Evolutionary conservation across 208 protist genomes (phyloP), one percentile per base, ranked within the genome.

Genomic region (Leishmania tropica): DNA sequence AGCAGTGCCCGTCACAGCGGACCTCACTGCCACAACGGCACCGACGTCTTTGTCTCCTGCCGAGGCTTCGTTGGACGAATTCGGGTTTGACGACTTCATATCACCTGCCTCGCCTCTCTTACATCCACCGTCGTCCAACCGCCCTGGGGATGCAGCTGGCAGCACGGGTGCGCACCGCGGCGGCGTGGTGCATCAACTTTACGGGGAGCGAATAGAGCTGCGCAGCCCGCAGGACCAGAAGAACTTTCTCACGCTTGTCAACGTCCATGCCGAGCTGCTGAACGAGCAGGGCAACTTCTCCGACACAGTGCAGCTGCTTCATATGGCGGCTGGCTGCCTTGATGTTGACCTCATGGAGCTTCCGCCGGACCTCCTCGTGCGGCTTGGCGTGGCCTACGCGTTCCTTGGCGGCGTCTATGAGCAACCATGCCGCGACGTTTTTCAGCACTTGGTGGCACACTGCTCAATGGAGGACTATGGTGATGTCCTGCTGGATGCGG

Each of bases 161-260:
- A 7, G 56, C 37, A 31, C 40, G 21, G 53, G 8, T 35, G 75
- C 37, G 19, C 56, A 51, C 37, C n/a, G 15, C 48, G 75, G 37
- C 24, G 75, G 78, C 68, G 68, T 85, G n/a, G 71, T 82, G n/a
- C 76, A 84, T 28, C 75, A 85, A 40, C 60, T 95, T 11, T 95
- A 96, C 76, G 90, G 90, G 56, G 87, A 92, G 54, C 70, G 70
- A 28, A 84, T 96, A 17, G 82, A 88, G 56, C 85, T 96, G 53
- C 48, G 58, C 24, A 93, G 87, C 28, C 56, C 82, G 11, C 78
- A 83, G 42, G 83, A 84, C 45, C 93, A 92, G 75, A 87, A 87
- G 51, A 93, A 95, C 81, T 97, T 98, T 79, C 86, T 98, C 47
- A 98, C 90, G 13, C 85, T 98, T 67, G 78, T 98, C 65, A 98